Base-by-base conservation (phyloP, 2,329 filamentous ascomycete genomes). In the Talaromyces amestolkiae region DNA sequence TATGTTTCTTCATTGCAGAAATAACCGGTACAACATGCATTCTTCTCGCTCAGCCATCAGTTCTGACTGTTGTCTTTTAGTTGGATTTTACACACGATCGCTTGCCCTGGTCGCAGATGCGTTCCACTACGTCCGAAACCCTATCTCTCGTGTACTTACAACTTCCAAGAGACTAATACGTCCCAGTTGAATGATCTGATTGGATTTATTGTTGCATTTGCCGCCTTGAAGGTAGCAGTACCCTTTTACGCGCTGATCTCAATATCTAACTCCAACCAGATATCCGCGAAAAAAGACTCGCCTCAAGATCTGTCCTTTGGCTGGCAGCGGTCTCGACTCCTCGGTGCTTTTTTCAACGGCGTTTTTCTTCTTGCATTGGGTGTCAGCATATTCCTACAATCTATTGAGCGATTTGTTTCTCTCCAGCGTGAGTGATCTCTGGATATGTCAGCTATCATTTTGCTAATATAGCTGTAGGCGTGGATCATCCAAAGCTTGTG, bases 321-420 rank as follows among this genome's bases (percentile, higher is more conserved):
- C n/a, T 93, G 90, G 90, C 88, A 91, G 65, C 84, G 91, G 27
- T 89, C 90, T 17, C 85, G 86, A n/a, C 76, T 92, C 1, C 80
- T 93, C 0, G 90, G 90, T 7, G 89, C 89, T 27, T 93, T 93
- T 76, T 93, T 93, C 83, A 93, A 93, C 71, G 90, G 90, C 17
- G 87, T 89, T 1, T 91, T 93, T 65, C 82, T 93, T 1, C 76
- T 93, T 11, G 90, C 89, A 0, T 79, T 93, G 3, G 89, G 89
- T 0, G 76, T 93, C 47, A 91, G 89, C 74, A 91, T 93, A 61
- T 84, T 90, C 37, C 78, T 93, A 2, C 90, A 93, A 72, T 88
- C 90, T 0, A 83, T 93, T 59, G 89, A 93, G 75, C 82, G 90
- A 43, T 68, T 68, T 59, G 31, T 65, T 64, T 66, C 58, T 64